Percentiles rank a stretch among this genome's conserved stretches.
These are phyloP conservation scores for Neckera pumila DNA, from an alignment of 225 moss, liverwort and hornwort genomes.

Conservation along the genomic window DNA sequence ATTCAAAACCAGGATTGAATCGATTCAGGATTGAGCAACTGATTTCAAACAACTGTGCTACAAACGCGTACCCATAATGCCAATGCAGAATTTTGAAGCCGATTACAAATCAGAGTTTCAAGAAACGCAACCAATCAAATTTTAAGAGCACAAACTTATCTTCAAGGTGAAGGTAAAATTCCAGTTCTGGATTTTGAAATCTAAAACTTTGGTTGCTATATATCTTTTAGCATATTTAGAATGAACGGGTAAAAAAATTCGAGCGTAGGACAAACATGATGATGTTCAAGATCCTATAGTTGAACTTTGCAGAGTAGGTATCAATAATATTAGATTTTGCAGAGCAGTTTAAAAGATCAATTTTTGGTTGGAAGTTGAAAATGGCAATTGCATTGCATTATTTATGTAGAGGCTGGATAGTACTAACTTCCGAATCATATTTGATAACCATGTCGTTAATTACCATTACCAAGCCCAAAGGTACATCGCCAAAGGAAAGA, in stretches of 20 bases:
- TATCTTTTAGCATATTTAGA: neutral
- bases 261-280: neutral
- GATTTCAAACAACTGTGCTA: neutral
- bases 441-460: neutral
- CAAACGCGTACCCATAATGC: neutral
- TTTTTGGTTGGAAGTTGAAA: neutral
- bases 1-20: neutral
- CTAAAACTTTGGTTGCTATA: neutral
- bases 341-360: neutral
- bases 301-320: neutral
- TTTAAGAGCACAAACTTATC: neutral
- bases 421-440: neutral
- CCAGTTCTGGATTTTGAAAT: neutral
- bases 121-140: neutral
- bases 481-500: neutral
- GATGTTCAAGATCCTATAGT: neutral
- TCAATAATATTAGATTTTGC: neutral
- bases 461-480: neutral
- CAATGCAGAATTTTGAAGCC: neutral
- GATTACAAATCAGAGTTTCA: neutral
- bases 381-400: neutral
- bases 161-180: neutral
- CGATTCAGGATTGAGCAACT: neutral
- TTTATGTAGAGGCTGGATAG: neutral
- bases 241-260: neutral